These are phyloP conservation scores for Phytophthora fragariae DNA, from an alignment of 352 stramenopile genomes.

Conservation along the genomic window DNA sequence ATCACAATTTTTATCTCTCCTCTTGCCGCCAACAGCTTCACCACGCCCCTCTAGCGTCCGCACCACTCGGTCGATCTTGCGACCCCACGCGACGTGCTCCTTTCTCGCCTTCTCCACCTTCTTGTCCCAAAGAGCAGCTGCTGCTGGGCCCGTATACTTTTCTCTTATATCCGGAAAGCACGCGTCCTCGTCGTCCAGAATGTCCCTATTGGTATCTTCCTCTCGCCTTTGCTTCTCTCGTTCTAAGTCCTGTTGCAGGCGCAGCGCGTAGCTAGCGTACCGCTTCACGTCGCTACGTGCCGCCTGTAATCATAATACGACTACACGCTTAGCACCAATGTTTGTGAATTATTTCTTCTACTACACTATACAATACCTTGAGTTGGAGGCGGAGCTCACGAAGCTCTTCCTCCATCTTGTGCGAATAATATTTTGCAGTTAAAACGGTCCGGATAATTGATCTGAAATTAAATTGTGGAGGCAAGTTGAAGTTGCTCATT, in stretches of 20 bases:
- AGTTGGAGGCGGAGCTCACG: slow-evolving; percentile 36
- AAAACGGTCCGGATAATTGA: not conserved
- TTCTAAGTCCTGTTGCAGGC: slow-evolving; percentile 43
- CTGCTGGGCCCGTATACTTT: not conserved
- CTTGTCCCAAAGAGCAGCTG: slow-evolving; percentile 21
- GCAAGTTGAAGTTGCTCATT: slow-evolving; percentile 26
- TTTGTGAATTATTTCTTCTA: not conserved
- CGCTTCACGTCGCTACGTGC: slow-evolving; percentile 45
- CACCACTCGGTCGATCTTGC: slow-evolving; percentile 30
- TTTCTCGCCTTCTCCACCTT: slow-evolving; percentile 21
- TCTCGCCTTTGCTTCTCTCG: slow-evolving; percentile 32
- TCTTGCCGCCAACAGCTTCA: not conserved
- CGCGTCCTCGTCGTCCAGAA: slow-evolving; percentile 9
- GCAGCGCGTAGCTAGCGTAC: slow-evolving; percentile 42
- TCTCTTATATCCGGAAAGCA: slow-evolving; percentile 1
- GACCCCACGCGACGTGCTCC: slow-evolving; percentile 22
- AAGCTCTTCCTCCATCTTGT: slow-evolving; percentile 36
- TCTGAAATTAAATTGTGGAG: slow-evolving; percentile 5
- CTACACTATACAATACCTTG: slow-evolving; percentile 17
- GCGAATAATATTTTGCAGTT: slow-evolving; percentile 21
- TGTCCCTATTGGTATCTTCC: not conserved
- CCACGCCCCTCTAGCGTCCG: slow-evolving; percentile 14
- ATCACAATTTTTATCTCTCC: slow-evolving; percentile 3
- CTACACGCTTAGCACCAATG: not conserved
- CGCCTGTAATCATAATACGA: slow-evolving; percentile 11